A percentile compares a stretch with the other conserved stretches of the same genome.
These are phyloP conservation scores for Tilletia horrida DNA, from an alignment of 1,284 basidiomycete genomes.

Conservation along the genomic window DNA sequence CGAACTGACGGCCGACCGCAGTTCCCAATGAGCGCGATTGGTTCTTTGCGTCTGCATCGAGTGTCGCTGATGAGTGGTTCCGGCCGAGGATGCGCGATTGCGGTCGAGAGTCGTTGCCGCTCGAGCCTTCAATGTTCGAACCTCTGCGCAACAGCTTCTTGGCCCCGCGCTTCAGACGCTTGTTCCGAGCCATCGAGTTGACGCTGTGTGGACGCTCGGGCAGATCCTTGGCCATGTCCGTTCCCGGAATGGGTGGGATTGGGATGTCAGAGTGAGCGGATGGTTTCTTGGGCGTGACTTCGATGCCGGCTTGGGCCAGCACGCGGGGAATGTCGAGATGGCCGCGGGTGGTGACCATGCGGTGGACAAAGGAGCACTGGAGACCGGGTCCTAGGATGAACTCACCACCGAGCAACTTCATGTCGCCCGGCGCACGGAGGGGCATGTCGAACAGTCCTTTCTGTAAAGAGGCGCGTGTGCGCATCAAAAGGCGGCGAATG, in stretches of 20 bases:
- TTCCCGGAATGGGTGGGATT: background rate
- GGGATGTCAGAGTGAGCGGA: background rate
- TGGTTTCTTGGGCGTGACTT: constrained; percentile 33
- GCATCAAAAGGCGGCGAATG: background rate
- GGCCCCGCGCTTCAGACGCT: background rate
- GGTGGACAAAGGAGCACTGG: constrained; percentile 33
- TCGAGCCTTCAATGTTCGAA: background rate
- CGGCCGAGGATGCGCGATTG: background rate
- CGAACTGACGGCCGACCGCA: no score
- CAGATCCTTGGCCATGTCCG: background rate
- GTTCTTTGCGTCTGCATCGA: background rate
- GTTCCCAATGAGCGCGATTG: no score
- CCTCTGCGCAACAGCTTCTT: background rate
- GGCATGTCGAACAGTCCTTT: constrained; percentile 64
- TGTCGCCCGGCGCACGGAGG: constrained; percentile 72
- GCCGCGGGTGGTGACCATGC: constrained; percentile 43
- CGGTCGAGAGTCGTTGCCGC: background rate
- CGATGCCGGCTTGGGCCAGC: constrained; percentile 44
- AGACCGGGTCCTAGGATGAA: constrained; percentile 73
- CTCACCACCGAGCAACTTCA: constrained; percentile 77
- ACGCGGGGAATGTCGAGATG: constrained; percentile 46
- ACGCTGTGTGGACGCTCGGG: constrained; percentile 11
- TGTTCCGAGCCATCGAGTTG: background rate
- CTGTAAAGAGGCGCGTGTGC: constrained; percentile 29
- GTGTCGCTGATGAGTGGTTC: constrained; percentile 8